phyloP scores from a whole-genome alignment of 768 basidiomycete genomes.

The Amanita pseudoporphyria region DNA sequence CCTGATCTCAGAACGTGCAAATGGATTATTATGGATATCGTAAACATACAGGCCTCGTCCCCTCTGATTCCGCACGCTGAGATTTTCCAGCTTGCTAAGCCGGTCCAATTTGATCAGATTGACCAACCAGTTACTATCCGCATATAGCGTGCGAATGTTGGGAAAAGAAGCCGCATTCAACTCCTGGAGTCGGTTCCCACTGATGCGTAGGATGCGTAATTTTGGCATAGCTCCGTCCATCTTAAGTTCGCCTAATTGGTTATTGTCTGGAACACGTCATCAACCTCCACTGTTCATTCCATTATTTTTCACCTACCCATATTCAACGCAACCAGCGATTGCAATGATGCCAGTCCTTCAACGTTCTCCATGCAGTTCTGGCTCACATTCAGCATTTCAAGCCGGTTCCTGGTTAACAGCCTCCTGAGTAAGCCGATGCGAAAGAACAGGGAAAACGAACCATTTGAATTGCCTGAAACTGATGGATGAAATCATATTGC shows the following conservation, averaged over 20 bases:
- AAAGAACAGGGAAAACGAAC: conserved; percentile 31
- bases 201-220: conserved; percentile 77
- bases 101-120: conserved; percentile 43
- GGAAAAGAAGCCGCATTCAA: conserved; percentile 57
- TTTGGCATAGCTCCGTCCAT: conserved; percentile 48
- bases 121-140: conserved; percentile 71
- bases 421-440: conserved; percentile 8
- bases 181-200: conserved; percentile 65
- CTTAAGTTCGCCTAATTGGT: conserved; percentile 48
- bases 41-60: conserved; percentile 63
- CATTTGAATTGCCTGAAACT: conserved; percentile 60
- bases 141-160: conserved; percentile 82
- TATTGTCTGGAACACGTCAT: conserved; percentile 49
- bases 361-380: conserved; percentile 59
- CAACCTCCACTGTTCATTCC: conserved; percentile 9
- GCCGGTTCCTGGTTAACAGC: conserved; percentile 33
- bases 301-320: conserved; percentile 52
- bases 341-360: conserved; percentile 48
- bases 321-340: conserved; percentile 65
- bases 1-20: conserved; percentile 9
- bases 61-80: conserved; percentile 86
- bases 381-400: conserved; percentile 80
- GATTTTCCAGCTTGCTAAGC: conserved; percentile 71
- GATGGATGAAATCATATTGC: conserved; percentile 55
- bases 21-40: conserved; percentile 14